Evolutionary conservation across 495 filamentous ascomycete genomes (phyloP).

Genomic region (Letharia lupina): DNA sequence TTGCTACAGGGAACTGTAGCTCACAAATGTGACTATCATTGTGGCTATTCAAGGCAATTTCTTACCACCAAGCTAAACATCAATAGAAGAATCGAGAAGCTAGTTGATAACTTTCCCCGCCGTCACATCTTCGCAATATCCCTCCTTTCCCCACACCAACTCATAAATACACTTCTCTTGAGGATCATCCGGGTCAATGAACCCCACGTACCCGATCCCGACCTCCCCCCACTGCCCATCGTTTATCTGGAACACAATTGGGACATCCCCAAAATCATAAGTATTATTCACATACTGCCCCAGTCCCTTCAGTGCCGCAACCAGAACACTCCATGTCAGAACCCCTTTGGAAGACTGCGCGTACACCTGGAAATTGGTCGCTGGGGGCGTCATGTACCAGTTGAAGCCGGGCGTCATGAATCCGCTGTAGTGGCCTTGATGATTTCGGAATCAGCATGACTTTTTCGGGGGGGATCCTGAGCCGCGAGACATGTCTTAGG

Average conservation of each 20-base stretch:
- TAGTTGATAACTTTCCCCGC: constrained; percentile 2
- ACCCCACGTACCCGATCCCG: constrained; percentile 10
- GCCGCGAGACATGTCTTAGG: too few relatives aligned
- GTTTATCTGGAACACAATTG: constrained; percentile 5
- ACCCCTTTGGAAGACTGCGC: neutral
- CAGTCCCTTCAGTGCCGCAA: neutral
- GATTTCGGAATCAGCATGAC: too few relatives aligned
- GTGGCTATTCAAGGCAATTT: neutral
- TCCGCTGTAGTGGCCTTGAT: neutral
- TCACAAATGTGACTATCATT: too few relatives aligned
- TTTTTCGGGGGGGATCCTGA: too few relatives aligned
- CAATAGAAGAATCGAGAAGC: neutral
- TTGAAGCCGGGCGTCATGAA: neutral
- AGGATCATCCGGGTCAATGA: neutral
- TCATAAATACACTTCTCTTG: neutral
- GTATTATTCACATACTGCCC: neutral
- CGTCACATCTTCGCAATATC: neutral
- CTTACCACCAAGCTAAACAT: neutral
- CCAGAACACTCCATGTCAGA: neutral
- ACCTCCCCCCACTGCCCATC: constrained; percentile 12
- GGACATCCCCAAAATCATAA: neutral
- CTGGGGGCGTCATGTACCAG: neutral
- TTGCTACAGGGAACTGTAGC: neutral
- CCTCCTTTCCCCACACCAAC: neutral
- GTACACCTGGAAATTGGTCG: neutral